Conservation (phyloP, 176 grass and related monocot species). For the Triticum urartu region DNA sequence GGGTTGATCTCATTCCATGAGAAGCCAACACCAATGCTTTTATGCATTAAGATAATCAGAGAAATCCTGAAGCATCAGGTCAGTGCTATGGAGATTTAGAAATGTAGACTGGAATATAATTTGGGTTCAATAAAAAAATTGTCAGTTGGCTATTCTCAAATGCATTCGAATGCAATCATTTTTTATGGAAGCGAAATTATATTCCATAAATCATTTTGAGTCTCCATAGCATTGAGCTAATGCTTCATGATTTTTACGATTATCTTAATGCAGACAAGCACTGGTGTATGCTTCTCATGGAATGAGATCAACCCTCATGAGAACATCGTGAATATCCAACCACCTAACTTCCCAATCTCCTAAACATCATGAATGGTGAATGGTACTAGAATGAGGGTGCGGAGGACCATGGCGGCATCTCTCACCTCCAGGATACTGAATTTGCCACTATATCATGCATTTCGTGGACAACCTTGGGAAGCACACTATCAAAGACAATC, state of each 20-base stretch:
- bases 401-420: neutral
- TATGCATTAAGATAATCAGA: too few relatives aligned
- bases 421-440: conserved; percentile 33
- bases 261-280: conserved; percentile 31
- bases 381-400: conserved; percentile 14
- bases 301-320: neutral
- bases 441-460: conserved; percentile 34
- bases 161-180: too few relatives aligned
- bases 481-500: neutral
- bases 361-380: conserved; percentile 12
- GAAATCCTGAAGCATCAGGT: too few relatives aligned
- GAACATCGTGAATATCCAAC: neutral
- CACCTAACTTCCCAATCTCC: conserved; percentile 4
- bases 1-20: too few relatives aligned
- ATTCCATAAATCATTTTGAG: neutral
- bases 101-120: too few relatives aligned
- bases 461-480: conserved; percentile 32
- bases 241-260: conserved; percentile 30
- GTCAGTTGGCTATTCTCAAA: too few relatives aligned
- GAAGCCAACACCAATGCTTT: too few relatives aligned
- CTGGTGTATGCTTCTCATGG: conserved; percentile 30
- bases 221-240: neutral
- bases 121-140: too few relatives aligned
- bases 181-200: too few relatives aligned
- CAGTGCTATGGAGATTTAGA: too few relatives aligned